Conservation (phyloP, 768 basidiomycete genomes). For the Pleurotus citrinopileatus region DNA sequence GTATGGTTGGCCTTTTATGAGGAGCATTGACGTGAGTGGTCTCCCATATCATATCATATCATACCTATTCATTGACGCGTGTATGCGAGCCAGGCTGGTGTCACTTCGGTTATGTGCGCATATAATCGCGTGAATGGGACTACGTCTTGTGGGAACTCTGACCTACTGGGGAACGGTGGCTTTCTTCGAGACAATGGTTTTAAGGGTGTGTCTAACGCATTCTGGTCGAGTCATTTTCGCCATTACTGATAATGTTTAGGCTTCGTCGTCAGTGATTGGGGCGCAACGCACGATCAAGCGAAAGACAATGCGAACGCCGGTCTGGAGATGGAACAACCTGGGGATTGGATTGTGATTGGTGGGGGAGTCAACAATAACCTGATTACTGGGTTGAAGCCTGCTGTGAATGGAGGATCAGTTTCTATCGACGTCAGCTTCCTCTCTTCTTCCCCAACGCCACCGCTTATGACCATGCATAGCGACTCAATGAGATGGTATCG, state of each 20-base stretch:
- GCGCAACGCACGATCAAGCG: conserved; percentile 46
- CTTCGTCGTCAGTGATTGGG: conserved; percentile 53
- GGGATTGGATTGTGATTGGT: conserved; percentile 44
- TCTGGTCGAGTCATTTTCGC: background rate
- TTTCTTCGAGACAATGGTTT: conserved; percentile 39
- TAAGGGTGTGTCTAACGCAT: conserved; percentile 27
- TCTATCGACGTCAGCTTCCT: conserved; percentile 20
- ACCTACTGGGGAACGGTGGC: conserved; percentile 40
- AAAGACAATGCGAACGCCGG: conserved; percentile 45
- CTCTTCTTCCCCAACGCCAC: background rate
- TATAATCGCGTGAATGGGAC: conserved; percentile 58
- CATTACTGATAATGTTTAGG: conserved; percentile 20
- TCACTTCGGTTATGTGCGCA: conserved; percentile 49
- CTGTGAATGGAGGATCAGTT: conserved; percentile 33
- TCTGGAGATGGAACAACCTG: conserved; percentile 51
- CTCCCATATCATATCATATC: no score
- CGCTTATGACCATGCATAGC: conserved; percentile 17
- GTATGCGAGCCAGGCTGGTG: conserved; percentile 35
- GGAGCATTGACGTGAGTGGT: conserved; percentile 41
- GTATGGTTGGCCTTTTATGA: conserved; percentile 49
- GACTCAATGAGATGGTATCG: conserved; percentile 44
- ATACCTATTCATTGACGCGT: background rate
- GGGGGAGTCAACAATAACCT: conserved; percentile 29
- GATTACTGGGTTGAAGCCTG: conserved; percentile 25
- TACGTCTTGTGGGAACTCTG: conserved; percentile 61